A percentile compares a stretch with the other conserved stretches of the same genome.
phyloP scores from a whole-genome alignment of 75 land plant species.

The Gnetum montanum region DNA sequence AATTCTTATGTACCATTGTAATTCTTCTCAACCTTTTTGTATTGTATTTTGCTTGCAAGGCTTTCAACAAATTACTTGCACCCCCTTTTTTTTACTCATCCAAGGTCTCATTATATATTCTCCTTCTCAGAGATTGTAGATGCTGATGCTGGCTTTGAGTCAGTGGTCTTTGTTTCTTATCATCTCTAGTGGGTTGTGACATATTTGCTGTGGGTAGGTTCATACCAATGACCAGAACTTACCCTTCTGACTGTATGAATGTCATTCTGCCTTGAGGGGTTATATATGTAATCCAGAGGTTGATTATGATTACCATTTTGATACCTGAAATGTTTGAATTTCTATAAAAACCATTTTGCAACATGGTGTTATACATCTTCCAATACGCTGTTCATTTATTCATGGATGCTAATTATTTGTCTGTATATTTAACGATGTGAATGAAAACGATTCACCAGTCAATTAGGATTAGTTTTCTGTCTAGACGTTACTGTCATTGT shows the following conservation, averaged over 20 bases:
- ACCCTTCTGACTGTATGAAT: constrained; percentile 8
- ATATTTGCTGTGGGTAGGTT: constrained; percentile 7
- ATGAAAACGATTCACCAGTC: no score
- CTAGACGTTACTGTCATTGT: no score
- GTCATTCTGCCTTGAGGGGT: not conserved
- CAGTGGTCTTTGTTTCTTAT: constrained; percentile 2
- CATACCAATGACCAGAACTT: not conserved
- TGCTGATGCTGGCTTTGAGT: constrained; percentile 2
- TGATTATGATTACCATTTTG: no score
- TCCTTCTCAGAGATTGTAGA: constrained; percentile 12
- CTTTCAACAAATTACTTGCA: not conserved
- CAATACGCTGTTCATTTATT: no score
- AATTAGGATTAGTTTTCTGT: no score
- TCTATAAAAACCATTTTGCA: no score
- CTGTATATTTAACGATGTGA: no score
- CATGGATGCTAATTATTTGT: no score
- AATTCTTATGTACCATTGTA: constrained; percentile 5
- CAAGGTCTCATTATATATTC: not conserved
- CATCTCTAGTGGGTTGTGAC: not conserved
- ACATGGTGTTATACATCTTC: no score
- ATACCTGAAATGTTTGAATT: no score
- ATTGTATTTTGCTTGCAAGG: constrained; percentile 1
- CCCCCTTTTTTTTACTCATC: not conserved
- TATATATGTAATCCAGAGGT: no score
- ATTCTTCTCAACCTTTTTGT: constrained; percentile 1